These are phyloP conservation scores for Exophiala sp. DNA, from an alignment of 2,329 filamentous ascomycete species.

Conservation along the genomic window DNA sequence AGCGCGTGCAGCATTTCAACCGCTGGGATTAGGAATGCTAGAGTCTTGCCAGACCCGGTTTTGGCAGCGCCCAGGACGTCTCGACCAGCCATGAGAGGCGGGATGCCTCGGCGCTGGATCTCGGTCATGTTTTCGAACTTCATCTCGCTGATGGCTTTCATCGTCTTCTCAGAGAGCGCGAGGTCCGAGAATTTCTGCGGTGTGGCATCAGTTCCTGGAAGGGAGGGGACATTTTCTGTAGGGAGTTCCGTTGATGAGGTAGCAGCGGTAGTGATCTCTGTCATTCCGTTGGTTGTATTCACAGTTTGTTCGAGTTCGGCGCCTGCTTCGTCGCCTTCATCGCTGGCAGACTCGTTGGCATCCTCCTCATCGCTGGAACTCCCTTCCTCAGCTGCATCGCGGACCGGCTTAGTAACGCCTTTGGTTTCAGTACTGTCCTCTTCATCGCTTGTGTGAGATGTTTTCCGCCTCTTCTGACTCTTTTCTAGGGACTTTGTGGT, in stretches of 20 bases:
- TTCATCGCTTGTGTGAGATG: slow-evolving; percentile 30
- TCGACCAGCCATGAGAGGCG: slow-evolving; percentile 77
- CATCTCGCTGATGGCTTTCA: slow-evolving; percentile 85
- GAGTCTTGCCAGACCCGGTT: slow-evolving; percentile 90
- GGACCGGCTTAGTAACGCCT: slow-evolving; percentile 33
- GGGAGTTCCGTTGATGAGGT: slow-evolving; percentile 42
- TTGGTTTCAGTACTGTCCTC: slow-evolving; percentile 39
- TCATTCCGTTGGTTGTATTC: slow-evolving; percentile 24
- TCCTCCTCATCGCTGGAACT: slow-evolving; percentile 29
- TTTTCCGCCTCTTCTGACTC: slow-evolving; percentile 38
- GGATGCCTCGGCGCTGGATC: slow-evolving; percentile 82
- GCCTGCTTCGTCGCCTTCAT: slow-evolving; percentile 29
- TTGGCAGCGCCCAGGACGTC: slow-evolving; percentile 94
- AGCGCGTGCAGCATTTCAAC: slow-evolving; percentile 87
- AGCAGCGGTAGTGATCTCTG: slow-evolving; percentile 24
- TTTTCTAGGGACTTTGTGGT: slow-evolving; percentile 27
- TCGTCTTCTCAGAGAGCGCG: slow-evolving; percentile 79
- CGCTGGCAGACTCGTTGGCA: slow-evolving; percentile 30
- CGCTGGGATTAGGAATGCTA: slow-evolving; percentile 89
- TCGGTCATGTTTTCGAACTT: slow-evolving; percentile 93
- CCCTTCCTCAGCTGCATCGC: neutral
- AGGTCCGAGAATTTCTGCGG: slow-evolving; percentile 72
- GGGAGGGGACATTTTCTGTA: slow-evolving; percentile 46
- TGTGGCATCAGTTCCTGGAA: slow-evolving; percentile 56
- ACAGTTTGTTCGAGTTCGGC: slow-evolving; percentile 33